A percentile compares a stretch with the other conserved stretches of the same genome.
phyloP scores from a whole-genome alignment of 2,329 filamentous ascomycete species.

The Aciculosporium take region DNA sequence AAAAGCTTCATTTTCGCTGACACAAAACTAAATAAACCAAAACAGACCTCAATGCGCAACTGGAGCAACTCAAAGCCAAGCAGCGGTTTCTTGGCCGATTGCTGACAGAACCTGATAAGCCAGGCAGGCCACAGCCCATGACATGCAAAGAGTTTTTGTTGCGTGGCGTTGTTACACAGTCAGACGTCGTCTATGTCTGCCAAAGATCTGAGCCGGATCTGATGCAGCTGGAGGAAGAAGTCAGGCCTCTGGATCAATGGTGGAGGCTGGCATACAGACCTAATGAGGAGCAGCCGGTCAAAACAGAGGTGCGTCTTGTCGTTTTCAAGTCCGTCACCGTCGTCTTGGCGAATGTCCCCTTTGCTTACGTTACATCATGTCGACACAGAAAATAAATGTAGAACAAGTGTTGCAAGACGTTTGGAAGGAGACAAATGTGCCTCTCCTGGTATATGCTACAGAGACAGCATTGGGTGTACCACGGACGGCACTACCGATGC shows the following conservation, averaged over 20 bases:
- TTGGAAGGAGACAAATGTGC: conserved; percentile 32
- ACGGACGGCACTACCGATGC: conserved; percentile 22
- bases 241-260: conserved; percentile 33
- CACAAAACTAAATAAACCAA: neutral
- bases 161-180: conserved; percentile 34
- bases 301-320: conserved; percentile 33
- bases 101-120: conserved; percentile 25
- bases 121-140: conserved; percentile 22
- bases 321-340: neutral
- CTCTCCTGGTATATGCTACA: conserved; percentile 39
- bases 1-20: no score
- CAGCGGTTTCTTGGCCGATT: conserved; percentile 25
- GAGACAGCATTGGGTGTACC: conserved; percentile 29
- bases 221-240: conserved; percentile 25
- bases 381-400: conserved; percentile 32
- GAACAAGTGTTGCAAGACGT: conserved; percentile 31
- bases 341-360: neutral
- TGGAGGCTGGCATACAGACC: conserved; percentile 36
- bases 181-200: conserved; percentile 36
- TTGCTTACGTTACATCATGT: neutral
- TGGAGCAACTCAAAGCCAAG: conserved; percentile 19
- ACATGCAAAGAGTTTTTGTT: conserved; percentile 33
- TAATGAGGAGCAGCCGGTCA: conserved; percentile 26
- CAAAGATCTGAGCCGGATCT: conserved; percentile 26
- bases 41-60: conserved; percentile 17